These are phyloP conservation scores for Crepidotus variabilis DNA, from an alignment of 768 basidiomycete species.

Conservation along the genomic window DNA sequence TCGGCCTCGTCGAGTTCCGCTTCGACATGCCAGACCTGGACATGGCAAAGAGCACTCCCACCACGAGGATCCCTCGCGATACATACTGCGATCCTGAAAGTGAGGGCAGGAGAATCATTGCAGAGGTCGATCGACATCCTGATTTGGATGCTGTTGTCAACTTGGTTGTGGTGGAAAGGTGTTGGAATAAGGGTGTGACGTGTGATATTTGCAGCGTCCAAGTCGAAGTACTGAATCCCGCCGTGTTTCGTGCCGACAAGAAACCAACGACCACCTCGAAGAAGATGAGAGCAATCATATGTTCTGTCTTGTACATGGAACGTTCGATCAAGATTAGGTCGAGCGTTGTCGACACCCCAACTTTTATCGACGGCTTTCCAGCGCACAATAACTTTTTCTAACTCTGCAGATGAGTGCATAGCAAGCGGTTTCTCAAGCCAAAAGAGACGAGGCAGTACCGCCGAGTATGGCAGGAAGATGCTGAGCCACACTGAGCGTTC, in stretches of 20 bases:
- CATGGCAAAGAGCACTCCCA: neutral
- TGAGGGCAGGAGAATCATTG: neutral
- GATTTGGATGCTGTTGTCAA: neutral
- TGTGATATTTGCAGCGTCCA: neutral
- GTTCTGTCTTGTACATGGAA: neutral
- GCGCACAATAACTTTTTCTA: neutral
- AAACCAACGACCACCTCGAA: conserved; percentile 10
- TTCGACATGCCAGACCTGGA: conserved; percentile 3
- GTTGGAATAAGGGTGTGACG: neutral
- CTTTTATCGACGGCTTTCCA: neutral
- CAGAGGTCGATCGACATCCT: conserved; percentile 1
- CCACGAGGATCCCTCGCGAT: neutral
- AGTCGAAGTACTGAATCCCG: neutral
- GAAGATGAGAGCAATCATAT: neutral
- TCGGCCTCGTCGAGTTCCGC: neutral
- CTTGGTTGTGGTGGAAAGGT: neutral
- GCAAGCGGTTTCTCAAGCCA: conserved; percentile 4
- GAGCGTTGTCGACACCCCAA: neutral
- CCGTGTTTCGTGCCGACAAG: neutral
- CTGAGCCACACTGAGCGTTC: neutral
- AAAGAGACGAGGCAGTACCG: neutral
- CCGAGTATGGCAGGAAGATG: neutral
- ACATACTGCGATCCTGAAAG: neutral
- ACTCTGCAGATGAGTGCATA: neutral
- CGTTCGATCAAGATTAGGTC: neutral